These are phyloP conservation scores for Mycena albidolilacea DNA, from an alignment of 768 basidiomycete species.

Conservation along the genomic window DNA sequence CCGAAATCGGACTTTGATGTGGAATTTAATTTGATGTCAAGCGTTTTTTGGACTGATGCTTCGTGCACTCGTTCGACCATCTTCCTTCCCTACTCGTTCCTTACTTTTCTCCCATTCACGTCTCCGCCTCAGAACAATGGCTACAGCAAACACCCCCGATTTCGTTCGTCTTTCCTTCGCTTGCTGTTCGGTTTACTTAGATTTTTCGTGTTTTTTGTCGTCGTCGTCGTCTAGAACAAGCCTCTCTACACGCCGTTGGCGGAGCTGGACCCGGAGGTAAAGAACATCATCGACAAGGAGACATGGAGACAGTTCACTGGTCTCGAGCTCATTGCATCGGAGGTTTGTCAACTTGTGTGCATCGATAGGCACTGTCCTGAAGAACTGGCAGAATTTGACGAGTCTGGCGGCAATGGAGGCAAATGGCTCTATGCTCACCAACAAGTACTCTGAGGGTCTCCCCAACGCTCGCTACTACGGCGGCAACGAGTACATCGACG, in stretches of 20 bases:
- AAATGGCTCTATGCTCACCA: conserved; percentile 98
- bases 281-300: conserved; percentile 99
- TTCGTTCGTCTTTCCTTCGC: conserved; percentile 62
- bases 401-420: conserved; percentile 97
- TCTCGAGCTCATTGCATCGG: conserved; percentile 98
- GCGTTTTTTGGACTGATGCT: conserved; percentile 45
- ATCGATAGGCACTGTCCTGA: conserved; percentile 29
- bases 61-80: conserved; percentile 43
- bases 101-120: conserved; percentile 42
- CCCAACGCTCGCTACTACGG: conserved; percentile 98
- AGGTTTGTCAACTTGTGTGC: conserved; percentile 66
- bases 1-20: no score
- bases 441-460: conserved; percentile 99
- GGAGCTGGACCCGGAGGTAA: conserved; percentile 94
- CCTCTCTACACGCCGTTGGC: conserved; percentile 89
- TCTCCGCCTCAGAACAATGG: conserved; percentile 66
- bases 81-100: conserved; percentile 50
- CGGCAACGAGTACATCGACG: conserved; percentile 98
- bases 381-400: conserved; percentile 85
- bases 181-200: conserved; percentile 11
- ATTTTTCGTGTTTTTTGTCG: conserved; percentile 16
- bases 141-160: conserved; percentile 69
- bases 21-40: neutral
- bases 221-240: conserved; percentile 78
- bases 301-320: conserved; percentile 99